phyloP scores from a whole-genome alignment of 176 grass and related monocot genomes.

The Pharus latifolius region DNA sequence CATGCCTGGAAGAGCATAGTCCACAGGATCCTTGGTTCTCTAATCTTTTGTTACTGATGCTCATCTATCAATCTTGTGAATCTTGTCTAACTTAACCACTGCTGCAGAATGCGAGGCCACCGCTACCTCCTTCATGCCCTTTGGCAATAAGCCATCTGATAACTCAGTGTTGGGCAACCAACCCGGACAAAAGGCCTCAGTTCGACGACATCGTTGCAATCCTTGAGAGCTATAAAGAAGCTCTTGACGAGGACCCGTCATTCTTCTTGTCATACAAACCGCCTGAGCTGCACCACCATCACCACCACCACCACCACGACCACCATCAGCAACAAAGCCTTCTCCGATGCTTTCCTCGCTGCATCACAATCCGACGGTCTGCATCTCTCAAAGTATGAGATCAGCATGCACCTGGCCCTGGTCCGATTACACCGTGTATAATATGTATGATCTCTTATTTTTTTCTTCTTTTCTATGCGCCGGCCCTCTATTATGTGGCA shows the following conservation, averaged over 20 bases:
- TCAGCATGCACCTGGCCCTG: background rate
- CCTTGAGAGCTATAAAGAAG: slow-evolving; percentile 69
- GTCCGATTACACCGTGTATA: slow-evolving; percentile 9
- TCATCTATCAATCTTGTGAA: background rate
- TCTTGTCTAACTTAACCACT: background rate
- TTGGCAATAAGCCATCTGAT: slow-evolving; percentile 86
- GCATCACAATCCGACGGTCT: slow-evolving; percentile 32
- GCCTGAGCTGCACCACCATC: slow-evolving; percentile 1
- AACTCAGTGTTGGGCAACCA: slow-evolving; percentile 77
- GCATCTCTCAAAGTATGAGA: slow-evolving; percentile 37
- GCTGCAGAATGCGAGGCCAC: slow-evolving; percentile 79
- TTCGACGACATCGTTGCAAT: slow-evolving; percentile 67
- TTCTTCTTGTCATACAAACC: slow-evolving; percentile 77
- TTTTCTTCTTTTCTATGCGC: slow-evolving; percentile 1
- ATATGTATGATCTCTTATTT: slow-evolving; percentile 20
- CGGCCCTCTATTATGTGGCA: slow-evolving; percentile 39
- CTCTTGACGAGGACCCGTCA: slow-evolving; percentile 43
- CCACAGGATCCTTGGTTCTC: no score
- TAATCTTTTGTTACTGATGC: background rate
- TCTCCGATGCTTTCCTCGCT: slow-evolving; percentile 66
- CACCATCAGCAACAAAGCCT: slow-evolving; percentile 31
- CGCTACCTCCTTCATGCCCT: slow-evolving; percentile 73
- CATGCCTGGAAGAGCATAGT: background rate
- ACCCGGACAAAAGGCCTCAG: slow-evolving; percentile 65
- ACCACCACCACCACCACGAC: slow-evolving; percentile 17